Evolutionary conservation across 78 protist genomes (phyloP).

Genomic region (Bigelowiella natans): DNA sequence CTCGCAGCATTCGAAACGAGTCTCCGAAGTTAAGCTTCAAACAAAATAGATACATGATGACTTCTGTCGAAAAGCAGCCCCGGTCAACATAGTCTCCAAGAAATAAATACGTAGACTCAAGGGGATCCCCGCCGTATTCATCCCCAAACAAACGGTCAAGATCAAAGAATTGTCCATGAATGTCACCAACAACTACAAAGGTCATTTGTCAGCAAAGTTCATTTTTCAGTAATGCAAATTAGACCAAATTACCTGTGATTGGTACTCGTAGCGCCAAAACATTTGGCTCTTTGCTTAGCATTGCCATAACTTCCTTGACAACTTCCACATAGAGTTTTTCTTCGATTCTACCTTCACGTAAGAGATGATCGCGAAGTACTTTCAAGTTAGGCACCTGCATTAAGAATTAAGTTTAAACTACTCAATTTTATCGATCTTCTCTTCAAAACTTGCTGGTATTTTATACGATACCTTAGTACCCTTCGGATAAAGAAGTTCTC

Average conservation of each 20-base stretch:
- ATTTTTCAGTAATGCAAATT: background rate
- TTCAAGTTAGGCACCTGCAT: background rate
- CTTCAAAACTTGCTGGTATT: too few species aligned
- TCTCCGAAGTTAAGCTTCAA: constrained; percentile 71
- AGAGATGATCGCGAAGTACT: background rate
- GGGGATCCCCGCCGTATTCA: constrained; percentile 72
- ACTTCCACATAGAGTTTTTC: background rate
- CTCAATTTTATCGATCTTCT: too few species aligned
- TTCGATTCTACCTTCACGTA: background rate
- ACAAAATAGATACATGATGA: constrained; percentile 57
- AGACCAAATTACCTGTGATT: background rate
- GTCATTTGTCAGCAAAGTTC: too few species aligned
- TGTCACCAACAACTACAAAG: constrained; percentile 64
- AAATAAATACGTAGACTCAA: constrained; percentile 28
- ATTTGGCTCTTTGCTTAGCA: constrained; percentile 6
- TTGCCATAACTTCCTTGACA: background rate
- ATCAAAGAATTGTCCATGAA: constrained; percentile 84
- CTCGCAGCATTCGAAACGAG: constrained; percentile 71
- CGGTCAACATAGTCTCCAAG: constrained; percentile 94
- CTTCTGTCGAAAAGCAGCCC: constrained; percentile 72
- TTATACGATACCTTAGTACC: too few species aligned
- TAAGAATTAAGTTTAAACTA: too few species aligned
- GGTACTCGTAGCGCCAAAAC: background rate
- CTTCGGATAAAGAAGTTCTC: too few species aligned
- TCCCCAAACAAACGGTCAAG: constrained; percentile 53